A percentile compares a stretch with the other conserved stretches of the same genome.
phyloP scores from a whole-genome alignment of 345 rosid genomes.

The Raphanus raphanistrum region DNA sequence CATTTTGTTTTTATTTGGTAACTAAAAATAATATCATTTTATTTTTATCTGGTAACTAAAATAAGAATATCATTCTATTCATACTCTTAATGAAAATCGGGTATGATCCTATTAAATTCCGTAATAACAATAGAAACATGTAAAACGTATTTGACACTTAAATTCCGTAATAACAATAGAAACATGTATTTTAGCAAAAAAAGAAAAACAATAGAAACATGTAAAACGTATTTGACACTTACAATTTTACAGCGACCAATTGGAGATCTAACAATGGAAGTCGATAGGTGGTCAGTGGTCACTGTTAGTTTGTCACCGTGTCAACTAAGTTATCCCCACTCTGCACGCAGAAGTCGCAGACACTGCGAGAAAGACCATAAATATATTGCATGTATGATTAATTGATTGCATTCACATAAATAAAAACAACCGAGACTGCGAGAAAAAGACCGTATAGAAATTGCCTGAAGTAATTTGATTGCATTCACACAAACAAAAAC shows the following conservation, averaged over 20 bases:
- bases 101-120: background rate
- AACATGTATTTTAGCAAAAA: too few species aligned
- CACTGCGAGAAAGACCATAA: background rate
- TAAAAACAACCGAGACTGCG: background rate
- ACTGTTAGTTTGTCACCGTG: background rate
- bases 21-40: background rate
- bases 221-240: background rate
- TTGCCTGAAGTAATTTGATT: background rate
- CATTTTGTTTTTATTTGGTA: background rate
- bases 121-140: background rate
- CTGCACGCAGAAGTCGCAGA: background rate
- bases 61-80: background rate
- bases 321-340: background rate
- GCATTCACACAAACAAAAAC: background rate
- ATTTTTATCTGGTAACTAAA: background rate
- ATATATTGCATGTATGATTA: background rate
- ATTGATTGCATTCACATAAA: background rate
- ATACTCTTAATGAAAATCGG: background rate
- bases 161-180: background rate
- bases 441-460: background rate
- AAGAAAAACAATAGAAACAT: background rate
- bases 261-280: background rate
- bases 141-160: background rate
- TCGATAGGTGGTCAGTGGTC: background rate
- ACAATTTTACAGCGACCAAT: background rate